These are phyloP conservation scores for Conringia planisiliqua DNA, from an alignment of 345 rosid genomes.

Conservation along the genomic window DNA sequence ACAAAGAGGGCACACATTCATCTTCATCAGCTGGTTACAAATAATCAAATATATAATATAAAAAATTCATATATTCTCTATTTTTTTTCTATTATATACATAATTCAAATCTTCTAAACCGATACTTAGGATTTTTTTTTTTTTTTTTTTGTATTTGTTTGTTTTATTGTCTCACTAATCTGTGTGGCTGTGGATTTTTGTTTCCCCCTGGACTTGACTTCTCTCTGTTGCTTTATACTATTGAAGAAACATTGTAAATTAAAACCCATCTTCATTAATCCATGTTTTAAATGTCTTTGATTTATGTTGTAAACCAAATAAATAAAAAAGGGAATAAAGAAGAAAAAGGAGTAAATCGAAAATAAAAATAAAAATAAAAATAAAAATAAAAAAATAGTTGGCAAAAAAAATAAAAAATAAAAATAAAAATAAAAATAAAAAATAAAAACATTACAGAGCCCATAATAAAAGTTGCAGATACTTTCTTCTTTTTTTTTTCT, in stretches of 20 bases:
- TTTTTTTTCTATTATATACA: not conserved
- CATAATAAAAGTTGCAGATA: not conserved
- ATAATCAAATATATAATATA: not conserved
- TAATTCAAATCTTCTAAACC: not conserved
- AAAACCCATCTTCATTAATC: not conserved
- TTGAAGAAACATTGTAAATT: slow-evolving; percentile 25
- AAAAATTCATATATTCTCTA: not conserved
- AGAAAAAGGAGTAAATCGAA: not conserved
- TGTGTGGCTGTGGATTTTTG: slow-evolving; percentile 37
- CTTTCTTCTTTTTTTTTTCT: not conserved
- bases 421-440: not conserved
- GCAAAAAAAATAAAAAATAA: too few relatives aligned
- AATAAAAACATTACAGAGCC: not conserved
- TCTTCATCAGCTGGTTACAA: slow-evolving; percentile 14
- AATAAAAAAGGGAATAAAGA: not conserved
- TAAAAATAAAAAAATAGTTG: too few relatives aligned
- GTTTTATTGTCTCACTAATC: slow-evolving; percentile 24
- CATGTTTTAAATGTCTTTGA: not conserved
- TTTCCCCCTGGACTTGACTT: slow-evolving; percentile 13
- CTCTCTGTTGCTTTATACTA: slow-evolving; percentile 3
- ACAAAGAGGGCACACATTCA: slow-evolving; percentile 11
- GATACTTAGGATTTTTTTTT: not conserved
- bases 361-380: not conserved
- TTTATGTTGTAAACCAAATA: not conserved
- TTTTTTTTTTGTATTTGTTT: not conserved